phyloP scores from a whole-genome alignment of 768 basidiomycete species.

The Boletus rex-veris region DNA sequence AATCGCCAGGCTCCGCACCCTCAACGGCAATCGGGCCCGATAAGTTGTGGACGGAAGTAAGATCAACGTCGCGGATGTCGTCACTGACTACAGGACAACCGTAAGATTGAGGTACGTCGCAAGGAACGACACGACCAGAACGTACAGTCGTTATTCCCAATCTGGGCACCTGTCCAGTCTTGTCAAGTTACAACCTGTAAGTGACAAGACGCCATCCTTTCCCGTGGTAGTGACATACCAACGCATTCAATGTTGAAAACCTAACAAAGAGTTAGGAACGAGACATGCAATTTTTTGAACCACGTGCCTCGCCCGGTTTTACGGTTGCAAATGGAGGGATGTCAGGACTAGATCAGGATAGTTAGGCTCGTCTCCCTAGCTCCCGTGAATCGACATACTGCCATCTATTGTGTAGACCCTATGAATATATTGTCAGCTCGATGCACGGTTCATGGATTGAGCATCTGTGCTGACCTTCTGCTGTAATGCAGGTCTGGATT shows the following conservation, averaged over 20 bases:
- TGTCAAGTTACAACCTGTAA: background rate
- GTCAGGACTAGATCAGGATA: slow-evolving; percentile 44
- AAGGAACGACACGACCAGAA: background rate
- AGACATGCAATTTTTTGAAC: background rate
- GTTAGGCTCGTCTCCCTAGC: background rate
- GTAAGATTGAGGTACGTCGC: background rate
- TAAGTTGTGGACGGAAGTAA: slow-evolving; percentile 69
- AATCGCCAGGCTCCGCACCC: slow-evolving; percentile 76
- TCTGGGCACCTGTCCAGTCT: slow-evolving; percentile 82
- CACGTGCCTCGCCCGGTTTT: slow-evolving; percentile 53
- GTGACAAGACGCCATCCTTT: background rate
- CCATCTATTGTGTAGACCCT: slow-evolving; percentile 73
- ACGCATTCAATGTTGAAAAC: slow-evolving; percentile 71
- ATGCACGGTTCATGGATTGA: background rate
- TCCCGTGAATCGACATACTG: slow-evolving; percentile 45
- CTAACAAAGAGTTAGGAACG: slow-evolving; percentile 26
- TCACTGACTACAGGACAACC: slow-evolving; percentile 46
- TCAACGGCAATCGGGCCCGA: slow-evolving; percentile 73
- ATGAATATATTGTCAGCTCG: background rate
- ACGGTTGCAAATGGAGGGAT: slow-evolving; percentile 61
- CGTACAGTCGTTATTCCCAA: slow-evolving; percentile 70
- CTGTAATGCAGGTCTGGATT: slow-evolving; percentile 41
- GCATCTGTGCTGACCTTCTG: slow-evolving; percentile 48
- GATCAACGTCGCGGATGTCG: slow-evolving; percentile 62
- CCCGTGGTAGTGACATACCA: slow-evolving; percentile 36